phyloP scores from a whole-genome alignment of 805 yeast species.

The Diddensiella transvaalensis region DNA sequence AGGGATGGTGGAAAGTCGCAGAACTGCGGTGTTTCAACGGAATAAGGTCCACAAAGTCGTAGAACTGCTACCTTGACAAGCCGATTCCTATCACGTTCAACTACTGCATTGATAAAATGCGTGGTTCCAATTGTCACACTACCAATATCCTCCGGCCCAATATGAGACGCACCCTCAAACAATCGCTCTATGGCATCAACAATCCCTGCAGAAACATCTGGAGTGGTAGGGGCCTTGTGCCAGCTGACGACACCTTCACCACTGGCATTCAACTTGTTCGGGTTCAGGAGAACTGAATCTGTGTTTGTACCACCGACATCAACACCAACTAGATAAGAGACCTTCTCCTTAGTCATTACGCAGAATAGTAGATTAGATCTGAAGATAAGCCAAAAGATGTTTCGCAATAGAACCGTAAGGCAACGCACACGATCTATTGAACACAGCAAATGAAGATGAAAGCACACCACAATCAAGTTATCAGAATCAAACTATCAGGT shows the following conservation, averaged over 20 bases:
- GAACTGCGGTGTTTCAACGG: conserved; percentile 40
- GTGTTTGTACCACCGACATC: conserved; percentile 55
- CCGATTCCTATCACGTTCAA: conserved; percentile 43
- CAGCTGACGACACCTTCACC: conserved; percentile 35
- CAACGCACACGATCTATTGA: no score
- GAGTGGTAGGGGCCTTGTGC: conserved; percentile 44
- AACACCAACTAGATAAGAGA: conserved; percentile 39
- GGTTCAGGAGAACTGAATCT: conserved; percentile 45
- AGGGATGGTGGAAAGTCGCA: conserved; percentile 40
- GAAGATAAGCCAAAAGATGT: no score
- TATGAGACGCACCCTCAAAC: conserved; percentile 23
- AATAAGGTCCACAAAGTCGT: conserved; percentile 44
- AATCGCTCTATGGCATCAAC: conserved; percentile 36
- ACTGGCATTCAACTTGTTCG: conserved; percentile 25
- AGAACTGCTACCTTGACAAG: conserved; percentile 45
- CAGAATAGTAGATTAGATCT: no score
- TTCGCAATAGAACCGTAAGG: no score
- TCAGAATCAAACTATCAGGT: no score
- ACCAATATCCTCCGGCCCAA: conserved; percentile 30
- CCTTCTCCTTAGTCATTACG: no score
- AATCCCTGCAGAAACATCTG: conserved; percentile 46
- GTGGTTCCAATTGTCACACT: conserved; percentile 52
- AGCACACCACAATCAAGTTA: no score
- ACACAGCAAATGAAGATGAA: no score
- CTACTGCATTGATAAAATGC: conserved; percentile 51